phyloP scores from a whole-genome alignment of 1,284 basidiomycete genomes.

The Ganoderma lingzhi region DNA sequence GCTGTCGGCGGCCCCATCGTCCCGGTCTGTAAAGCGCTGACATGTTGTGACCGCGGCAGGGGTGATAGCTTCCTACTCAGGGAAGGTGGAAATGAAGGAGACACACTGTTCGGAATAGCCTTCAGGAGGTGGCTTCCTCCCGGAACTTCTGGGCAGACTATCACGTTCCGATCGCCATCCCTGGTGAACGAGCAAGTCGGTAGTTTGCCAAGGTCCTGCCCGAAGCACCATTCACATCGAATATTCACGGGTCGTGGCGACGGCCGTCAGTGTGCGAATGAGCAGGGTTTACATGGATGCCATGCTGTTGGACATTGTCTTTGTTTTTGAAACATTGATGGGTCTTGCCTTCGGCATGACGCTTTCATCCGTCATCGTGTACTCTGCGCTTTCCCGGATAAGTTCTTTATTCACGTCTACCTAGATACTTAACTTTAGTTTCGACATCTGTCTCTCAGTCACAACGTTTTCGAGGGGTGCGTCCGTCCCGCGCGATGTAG shows the following conservation, averaged over 20 bases:
- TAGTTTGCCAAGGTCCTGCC: background rate
- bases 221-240: background rate
- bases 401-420: background rate
- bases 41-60: background rate
- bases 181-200: background rate
- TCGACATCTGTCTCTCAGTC: background rate
- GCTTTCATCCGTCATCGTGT: background rate
- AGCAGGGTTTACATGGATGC: background rate
- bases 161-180: background rate
- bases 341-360: conserved; percentile 11
- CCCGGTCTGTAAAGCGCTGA: background rate
- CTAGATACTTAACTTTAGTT: background rate
- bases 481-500: conserved; percentile 16
- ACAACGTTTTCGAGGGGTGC: conserved; percentile 12
- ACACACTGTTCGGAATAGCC: background rate
- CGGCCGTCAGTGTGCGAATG: background rate
- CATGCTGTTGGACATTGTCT: background rate
- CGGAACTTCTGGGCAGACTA: background rate
- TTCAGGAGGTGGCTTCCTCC: background rate
- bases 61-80: background rate
- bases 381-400: background rate
- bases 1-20: background rate
- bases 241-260: background rate
- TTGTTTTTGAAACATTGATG: background rate
- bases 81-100: background rate